Evolutionary conservation across 2,329 filamentous ascomycete species (phyloP).

Genomic region (Verruconis gallopava): DNA sequence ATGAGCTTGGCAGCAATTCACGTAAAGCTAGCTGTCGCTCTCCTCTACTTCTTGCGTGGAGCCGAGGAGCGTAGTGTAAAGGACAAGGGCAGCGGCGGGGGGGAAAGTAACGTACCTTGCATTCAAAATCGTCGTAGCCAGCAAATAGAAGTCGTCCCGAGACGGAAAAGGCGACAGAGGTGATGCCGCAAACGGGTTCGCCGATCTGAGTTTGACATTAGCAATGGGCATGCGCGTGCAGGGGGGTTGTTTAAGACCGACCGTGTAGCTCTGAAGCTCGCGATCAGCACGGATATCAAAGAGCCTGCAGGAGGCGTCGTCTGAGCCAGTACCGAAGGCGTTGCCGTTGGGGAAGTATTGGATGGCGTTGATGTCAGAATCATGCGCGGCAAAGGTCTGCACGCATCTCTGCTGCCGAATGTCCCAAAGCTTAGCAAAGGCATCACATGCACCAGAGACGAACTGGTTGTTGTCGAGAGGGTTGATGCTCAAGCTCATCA

Average conservation of each 20-base stretch:
- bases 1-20: too few relatives aligned
- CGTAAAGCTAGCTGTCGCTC: too few relatives aligned
- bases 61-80: too few relatives aligned
- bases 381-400: constrained; percentile 95
- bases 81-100: too few relatives aligned
- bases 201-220: constrained; percentile 68
- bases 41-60: too few relatives aligned
- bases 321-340: constrained; percentile 93
- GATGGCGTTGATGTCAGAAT: constrained; percentile 98
- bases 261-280: constrained; percentile 55
- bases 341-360: constrained; percentile 99
- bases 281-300: constrained; percentile 97
- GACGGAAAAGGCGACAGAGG: constrained; percentile 93
- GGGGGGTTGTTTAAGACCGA: constrained; percentile 25
- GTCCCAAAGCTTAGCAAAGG: constrained; percentile 98
- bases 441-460: constrained; percentile 97
- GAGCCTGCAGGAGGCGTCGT: constrained; percentile 91
- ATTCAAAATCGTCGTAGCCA: constrained; percentile 98
- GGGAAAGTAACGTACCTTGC: constrained; percentile 62
- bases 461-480: constrained; percentile 98
- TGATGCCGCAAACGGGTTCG: constrained; percentile 94
- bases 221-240: too few relatives aligned
- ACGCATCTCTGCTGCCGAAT: constrained; percentile 96
- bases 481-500: constrained; percentile 99
- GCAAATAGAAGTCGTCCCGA: constrained; percentile 91